Evolutionary conservation across 108 stramenopile species (phyloP).

Genomic region (Mediolabrus comicus): DNA sequence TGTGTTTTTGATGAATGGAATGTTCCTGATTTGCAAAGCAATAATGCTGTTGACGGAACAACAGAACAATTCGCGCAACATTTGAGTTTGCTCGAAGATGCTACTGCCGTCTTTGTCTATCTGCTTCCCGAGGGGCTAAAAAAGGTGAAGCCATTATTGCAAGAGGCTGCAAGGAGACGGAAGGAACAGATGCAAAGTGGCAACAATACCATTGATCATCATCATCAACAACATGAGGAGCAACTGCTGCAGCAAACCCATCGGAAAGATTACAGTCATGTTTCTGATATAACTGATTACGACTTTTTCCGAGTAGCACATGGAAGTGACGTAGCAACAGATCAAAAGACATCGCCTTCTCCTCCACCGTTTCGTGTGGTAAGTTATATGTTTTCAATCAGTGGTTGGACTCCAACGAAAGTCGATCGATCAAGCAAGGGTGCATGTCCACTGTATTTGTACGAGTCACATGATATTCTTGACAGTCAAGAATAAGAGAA

Average conservation of each 20-base stretch:
- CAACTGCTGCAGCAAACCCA: not conserved
- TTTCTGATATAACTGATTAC: conserved; percentile 32
- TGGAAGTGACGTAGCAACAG: not conserved
- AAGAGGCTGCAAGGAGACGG: conserved; percentile 42
- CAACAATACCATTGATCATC: not conserved
- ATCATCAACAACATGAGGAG: conserved; percentile 1
- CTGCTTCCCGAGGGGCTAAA: conserved; percentile 77
- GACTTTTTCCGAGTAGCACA: not conserved
- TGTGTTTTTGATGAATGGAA: conserved; percentile 56
- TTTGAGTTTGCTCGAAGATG: conserved; percentile 60
- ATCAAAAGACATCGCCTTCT: not conserved
- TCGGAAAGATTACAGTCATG: conserved; percentile 28
- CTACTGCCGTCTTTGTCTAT: conserved; percentile 84
- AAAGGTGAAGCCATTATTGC: conserved; percentile 56
- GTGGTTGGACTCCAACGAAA: conserved; percentile 59
- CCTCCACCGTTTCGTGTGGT: conserved; percentile 51
- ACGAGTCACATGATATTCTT: conserved; percentile 47
- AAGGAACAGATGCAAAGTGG: conserved; percentile 15
- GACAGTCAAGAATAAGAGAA: not conserved
- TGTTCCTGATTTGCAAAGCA: not conserved
- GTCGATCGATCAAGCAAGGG: conserved; percentile 53
- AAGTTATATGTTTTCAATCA: conserved; percentile 73
- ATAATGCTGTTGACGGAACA: conserved; percentile 1
- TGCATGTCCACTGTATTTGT: conserved; percentile 57
- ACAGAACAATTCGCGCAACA: not conserved